phyloP scores from a whole-genome alignment of 768 basidiomycete genomes.

The Neoboletus magnificus region DNA sequence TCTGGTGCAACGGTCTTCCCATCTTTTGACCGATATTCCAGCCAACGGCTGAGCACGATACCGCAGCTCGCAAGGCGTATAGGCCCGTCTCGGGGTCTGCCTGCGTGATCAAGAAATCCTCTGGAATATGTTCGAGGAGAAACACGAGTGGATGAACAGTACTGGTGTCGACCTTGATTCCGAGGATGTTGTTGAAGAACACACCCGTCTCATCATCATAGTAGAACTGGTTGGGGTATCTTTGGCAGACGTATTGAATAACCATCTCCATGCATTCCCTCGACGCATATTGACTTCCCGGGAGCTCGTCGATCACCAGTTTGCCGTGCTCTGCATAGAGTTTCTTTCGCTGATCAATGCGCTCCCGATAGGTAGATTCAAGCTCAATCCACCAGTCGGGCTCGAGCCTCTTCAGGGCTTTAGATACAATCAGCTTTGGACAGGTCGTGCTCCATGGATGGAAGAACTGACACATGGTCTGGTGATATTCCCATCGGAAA shows the following conservation, averaged over 20 bases:
- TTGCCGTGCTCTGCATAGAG: slow-evolving; percentile 40
- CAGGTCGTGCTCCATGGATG: neutral
- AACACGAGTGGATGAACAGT: slow-evolving; percentile 38
- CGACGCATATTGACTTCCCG: slow-evolving; percentile 48
- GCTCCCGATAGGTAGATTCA: slow-evolving; percentile 46
- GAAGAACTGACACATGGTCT: slow-evolving; percentile 48
- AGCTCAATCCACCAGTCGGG: slow-evolving; percentile 58
- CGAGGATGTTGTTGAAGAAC: slow-evolving; percentile 45
- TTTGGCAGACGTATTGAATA: slow-evolving; percentile 51
- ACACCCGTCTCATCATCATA: slow-evolving; percentile 33
- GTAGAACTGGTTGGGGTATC: slow-evolving; percentile 54
- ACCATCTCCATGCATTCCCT: slow-evolving; percentile 54
- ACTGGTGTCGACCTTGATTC: slow-evolving; percentile 26
- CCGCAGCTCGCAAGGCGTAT: slow-evolving; percentile 44
- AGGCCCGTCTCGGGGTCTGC: slow-evolving; percentile 41
- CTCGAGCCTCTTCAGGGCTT: slow-evolving; percentile 47
- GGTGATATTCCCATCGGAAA: slow-evolving; percentile 54
- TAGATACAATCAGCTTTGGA: neutral
- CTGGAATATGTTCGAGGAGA: slow-evolving; percentile 50
- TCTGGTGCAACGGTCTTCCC: slow-evolving; percentile 43
- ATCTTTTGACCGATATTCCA: slow-evolving; percentile 50
- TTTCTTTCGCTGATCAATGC: slow-evolving; percentile 41
- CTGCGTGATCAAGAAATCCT: slow-evolving; percentile 47
- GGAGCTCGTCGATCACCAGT: slow-evolving; percentile 42
- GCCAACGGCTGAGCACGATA: slow-evolving; percentile 46